phyloP scores from a whole-genome alignment of 495 filamentous ascomycete species.

The Daldinia childiae region DNA sequence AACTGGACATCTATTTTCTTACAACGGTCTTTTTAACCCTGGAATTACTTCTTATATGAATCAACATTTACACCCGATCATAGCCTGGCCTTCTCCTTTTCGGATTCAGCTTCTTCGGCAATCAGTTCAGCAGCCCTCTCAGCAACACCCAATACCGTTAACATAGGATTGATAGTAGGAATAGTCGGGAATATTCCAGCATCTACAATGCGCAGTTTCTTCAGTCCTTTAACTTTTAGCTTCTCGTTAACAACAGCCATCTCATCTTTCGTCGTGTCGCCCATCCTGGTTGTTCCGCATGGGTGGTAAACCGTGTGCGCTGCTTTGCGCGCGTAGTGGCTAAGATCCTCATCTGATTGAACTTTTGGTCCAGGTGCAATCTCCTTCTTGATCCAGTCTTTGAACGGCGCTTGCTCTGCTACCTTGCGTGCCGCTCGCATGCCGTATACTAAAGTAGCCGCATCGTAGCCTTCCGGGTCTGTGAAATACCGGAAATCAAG shows the following conservation, averaged over 20 bases:
- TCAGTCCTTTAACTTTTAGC: conserved; percentile 63
- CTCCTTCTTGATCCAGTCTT: conserved; percentile 80
- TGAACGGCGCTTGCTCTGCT: conserved; percentile 76
- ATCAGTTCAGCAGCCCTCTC: conserved; percentile 72
- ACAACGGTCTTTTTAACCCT: too few relatives aligned
- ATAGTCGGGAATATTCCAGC: conserved; percentile 69
- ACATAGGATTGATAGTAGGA: conserved; percentile 69
- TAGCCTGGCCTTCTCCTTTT: conserved; percentile 42
- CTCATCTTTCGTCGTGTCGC: conserved; percentile 67
- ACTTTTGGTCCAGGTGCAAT: conserved; percentile 77
- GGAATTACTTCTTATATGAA: background rate
- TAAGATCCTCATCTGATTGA: conserved; percentile 74
- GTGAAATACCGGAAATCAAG: conserved; percentile 92
- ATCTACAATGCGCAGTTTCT: conserved; percentile 66
- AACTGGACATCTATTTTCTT: too few relatives aligned
- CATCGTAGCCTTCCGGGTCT: conserved; percentile 83
- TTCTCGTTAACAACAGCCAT: conserved; percentile 69
- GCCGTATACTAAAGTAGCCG: conserved; percentile 81
- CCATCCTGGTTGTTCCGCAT: conserved; percentile 89
- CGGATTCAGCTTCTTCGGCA: conserved; percentile 49
- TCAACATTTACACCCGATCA: conserved; percentile 17
- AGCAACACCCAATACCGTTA: conserved; percentile 70
- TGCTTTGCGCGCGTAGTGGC: conserved; percentile 75
- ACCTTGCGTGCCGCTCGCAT: conserved; percentile 75
- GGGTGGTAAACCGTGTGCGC: conserved; percentile 91